Evolutionary conservation across 1,284 basidiomycete genomes (phyloP).

Genomic region (Rhodotorula glutinis): DNA sequence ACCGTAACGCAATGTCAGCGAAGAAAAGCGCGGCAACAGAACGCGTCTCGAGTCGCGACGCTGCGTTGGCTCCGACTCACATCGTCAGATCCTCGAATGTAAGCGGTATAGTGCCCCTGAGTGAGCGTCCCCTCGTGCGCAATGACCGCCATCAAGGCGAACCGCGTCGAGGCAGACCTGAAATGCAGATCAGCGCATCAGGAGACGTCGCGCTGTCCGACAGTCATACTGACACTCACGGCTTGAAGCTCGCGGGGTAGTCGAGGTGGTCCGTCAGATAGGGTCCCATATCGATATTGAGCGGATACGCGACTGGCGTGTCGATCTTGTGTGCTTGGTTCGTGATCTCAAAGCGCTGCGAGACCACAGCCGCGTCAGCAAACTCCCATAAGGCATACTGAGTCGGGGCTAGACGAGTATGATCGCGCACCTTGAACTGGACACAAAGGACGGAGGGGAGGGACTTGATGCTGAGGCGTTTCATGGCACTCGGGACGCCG

Average conservation of each 20-base stretch:
- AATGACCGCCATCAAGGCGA: slow-evolving; percentile 89
- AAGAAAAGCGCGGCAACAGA: no score
- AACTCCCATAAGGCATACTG: neutral
- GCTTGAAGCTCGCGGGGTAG: slow-evolving; percentile 11
- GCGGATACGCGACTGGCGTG: slow-evolving; percentile 75
- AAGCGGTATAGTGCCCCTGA: slow-evolving; percentile 91
- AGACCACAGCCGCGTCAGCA: neutral
- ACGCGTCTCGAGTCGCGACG: neutral
- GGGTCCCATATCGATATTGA: slow-evolving; percentile 79
- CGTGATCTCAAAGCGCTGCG: slow-evolving; percentile 84
- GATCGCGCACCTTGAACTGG: slow-evolving; percentile 76
- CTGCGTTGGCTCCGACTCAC: neutral
- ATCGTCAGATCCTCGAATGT: slow-evolving; percentile 46
- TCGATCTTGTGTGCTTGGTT: slow-evolving; percentile 68
- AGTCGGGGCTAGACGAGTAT: neutral
- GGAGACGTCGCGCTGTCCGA: no score
- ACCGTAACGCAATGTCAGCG: no score
- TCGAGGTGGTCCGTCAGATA: slow-evolving; percentile 61
- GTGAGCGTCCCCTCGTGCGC: slow-evolving; percentile 93
- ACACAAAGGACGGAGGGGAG: slow-evolving; percentile 89
- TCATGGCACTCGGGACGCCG: slow-evolving; percentile 65
- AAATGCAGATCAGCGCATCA: neutral
- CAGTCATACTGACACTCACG: slow-evolving; percentile 1
- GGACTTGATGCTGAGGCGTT: slow-evolving; percentile 76
- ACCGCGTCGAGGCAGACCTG: slow-evolving; percentile 47